Percentiles rank a stretch among this genome's conserved stretches.
phyloP scores from a whole-genome alignment of 306 rosid genomes.

The Delonix regia region DNA sequence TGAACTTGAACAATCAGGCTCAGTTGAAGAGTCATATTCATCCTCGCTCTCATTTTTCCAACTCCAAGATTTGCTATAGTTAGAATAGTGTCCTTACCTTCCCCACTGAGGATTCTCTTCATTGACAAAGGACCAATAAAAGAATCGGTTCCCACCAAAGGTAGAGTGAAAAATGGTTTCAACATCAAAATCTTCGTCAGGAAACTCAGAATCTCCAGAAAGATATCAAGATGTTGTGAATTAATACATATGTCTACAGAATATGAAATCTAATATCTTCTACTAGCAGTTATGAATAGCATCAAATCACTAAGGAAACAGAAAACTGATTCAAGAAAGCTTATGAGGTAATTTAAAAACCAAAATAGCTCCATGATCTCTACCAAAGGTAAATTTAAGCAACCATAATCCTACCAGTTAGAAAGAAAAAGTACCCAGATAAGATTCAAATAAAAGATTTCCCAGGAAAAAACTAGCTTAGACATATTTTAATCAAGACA shows the following conservation, averaged over 20 bases:
- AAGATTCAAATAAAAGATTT: conserved; percentile 10
- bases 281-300: conserved; percentile 16
- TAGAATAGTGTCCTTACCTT: conserved; percentile 52
- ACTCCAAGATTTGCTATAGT: conserved; percentile 55
- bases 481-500: neutral
- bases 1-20: conserved; percentile 44
- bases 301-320: neutral
- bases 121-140: conserved; percentile 68
- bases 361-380: conserved; percentile 25
- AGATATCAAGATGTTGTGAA: conserved; percentile 19
- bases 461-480: conserved; percentile 6
- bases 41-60: conserved; percentile 54
- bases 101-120: conserved; percentile 73
- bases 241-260: conserved; percentile 5
- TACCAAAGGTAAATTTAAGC: conserved; percentile 2
- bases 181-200: conserved; percentile 62
- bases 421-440: conserved; percentile 8
- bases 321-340: conserved; percentile 11
- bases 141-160: conserved; percentile 64
- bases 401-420: conserved; percentile 3
- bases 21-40: conserved; percentile 51
- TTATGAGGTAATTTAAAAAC: conserved; percentile 24
- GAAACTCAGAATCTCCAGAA: conserved; percentile 62
- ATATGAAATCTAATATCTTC: conserved; percentile 14
- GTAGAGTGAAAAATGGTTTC: conserved; percentile 63